phyloP scores from a whole-genome alignment of 768 basidiomycete genomes.

The Roridomyces roridus region DNA sequence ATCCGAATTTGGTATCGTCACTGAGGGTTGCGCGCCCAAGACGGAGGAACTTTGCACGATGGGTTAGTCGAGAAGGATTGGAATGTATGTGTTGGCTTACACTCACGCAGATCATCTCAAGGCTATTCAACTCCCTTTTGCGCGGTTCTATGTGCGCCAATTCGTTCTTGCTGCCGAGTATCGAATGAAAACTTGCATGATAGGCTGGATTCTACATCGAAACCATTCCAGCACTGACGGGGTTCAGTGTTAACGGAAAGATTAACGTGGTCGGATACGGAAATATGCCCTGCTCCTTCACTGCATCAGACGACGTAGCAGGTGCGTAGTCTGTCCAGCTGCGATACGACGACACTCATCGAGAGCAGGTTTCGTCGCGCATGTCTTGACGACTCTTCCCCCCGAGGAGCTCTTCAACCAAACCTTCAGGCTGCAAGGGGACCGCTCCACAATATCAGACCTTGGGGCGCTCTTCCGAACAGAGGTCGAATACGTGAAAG shows the following conservation, averaged over 20 bases:
- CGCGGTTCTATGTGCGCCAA: slow-evolving; percentile 37
- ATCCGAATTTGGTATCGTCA: slow-evolving; percentile 42
- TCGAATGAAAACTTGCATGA: background rate
- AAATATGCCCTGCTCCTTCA: slow-evolving; percentile 36
- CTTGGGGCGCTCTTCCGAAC: slow-evolving; percentile 12
- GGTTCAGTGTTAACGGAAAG: slow-evolving; percentile 35
- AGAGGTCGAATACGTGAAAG: slow-evolving; percentile 22
- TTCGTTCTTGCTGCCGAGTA: background rate
- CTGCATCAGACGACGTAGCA: slow-evolving; percentile 38
- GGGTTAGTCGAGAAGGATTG: slow-evolving; percentile 28
- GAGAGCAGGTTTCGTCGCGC: slow-evolving; percentile 25
- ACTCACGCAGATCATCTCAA: slow-evolving; percentile 35
- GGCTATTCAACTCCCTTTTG: slow-evolving; percentile 33
- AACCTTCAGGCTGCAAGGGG: slow-evolving; percentile 37
- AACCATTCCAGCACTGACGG: slow-evolving; percentile 37
- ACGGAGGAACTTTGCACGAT: slow-evolving; percentile 29
- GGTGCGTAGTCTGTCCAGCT: slow-evolving; percentile 23
- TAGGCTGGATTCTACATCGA: slow-evolving; percentile 43
- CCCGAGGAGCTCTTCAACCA: slow-evolving; percentile 27
- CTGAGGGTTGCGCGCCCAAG: slow-evolving; percentile 34
- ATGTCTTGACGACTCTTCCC: slow-evolving; percentile 16
- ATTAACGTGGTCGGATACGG: slow-evolving; percentile 38
- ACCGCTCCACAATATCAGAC: slow-evolving; percentile 35
- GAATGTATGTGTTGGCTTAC: background rate
- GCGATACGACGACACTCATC: background rate